Evolutionary conservation across 2,329 filamentous ascomycete genomes (phyloP), one percentile per base, ranked within the genome.

Genomic region (Endocalyx cinctus): DNA sequence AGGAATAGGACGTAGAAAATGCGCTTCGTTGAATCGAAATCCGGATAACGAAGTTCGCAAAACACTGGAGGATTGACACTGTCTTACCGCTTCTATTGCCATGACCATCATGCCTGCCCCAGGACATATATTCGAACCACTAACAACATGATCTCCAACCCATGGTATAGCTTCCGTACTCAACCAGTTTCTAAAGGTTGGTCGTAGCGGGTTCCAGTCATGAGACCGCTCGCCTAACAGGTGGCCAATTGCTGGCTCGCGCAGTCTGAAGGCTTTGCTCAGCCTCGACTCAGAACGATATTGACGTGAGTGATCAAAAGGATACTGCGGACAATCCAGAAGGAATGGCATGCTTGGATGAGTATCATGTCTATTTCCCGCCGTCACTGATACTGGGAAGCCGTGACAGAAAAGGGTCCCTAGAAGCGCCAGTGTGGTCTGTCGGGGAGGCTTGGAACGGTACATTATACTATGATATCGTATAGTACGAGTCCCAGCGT

Each of bases 71-170:
- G 20, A 8, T n/a, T 23, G 8, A n/a, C n/a, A n/a, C 20, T 47
- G 42, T 31, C 45, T 45, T 4, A 45, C 50, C 1, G 54, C 57
- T 29, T 60, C 55, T 10, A 59, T 34, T 6, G 50, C 54, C 54
- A 61, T 58, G n/a, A 46, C 37, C 2, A 58, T 13, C 36, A 50
- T 48, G 1, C 48, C 58, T 1, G 55, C 51, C 0, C 46, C 54
- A 3, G 57, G 57, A 11, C 51, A 58, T 6, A 59, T 28, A 6
- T 52, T 42, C 1, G 17, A 28, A 4, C 34, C 23, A 10, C 13
- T 58, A 5, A 69, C 54, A 33, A 58, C 45, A 31, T 71, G 66
- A 35, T 70, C 61, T 2, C 46, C 43, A 2, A 70, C 35, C 68
- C 68, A 72, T 1, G 62, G 61, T 4, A 55, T 47, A 8, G 62